Base-by-base conservation (phyloP, 805 yeast species). In the Sugiyamaella floridensis region DNA sequence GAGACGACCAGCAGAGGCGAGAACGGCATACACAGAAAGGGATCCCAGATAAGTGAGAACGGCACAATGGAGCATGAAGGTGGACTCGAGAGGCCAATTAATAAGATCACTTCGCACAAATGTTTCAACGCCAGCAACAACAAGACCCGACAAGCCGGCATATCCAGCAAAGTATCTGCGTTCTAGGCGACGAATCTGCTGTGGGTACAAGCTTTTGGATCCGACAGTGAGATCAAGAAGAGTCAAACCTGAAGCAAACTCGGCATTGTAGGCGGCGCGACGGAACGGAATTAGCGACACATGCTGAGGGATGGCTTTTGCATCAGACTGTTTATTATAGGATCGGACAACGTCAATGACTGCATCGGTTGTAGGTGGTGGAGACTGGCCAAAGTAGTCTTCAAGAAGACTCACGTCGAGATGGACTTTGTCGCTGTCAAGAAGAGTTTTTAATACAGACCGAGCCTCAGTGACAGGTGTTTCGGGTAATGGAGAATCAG, bases 201-300 rank as follows among this genome's bases (percentile, higher is more conserved):
- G 61, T 10, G 76, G 65, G 65, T 81, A 83, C 16, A 22, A 41
- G 56, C 78, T 75, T 11, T 72, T 65, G 45, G 79, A 77, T 1
- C 82, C 89, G 1, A 81, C 76, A 0, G 93, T 81, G 46, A 75
- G 62, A 55, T 83, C 86, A 19, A 86, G 72, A 44, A 84, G 65
- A 46, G 73, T 72, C 41, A 84, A 65, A 0, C 89, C 87, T 43
- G 72, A 71, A 26, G 74, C 71, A 54, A 82, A 72, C 47, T 83
- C 80, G 1, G 80, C 85, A 55, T 78, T 73, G 67, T 74, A 82
- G 1, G 85, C 64, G n/a, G 81, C 72, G 43, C 74, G 65, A 16
- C 90, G 65, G 55, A 85, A 78, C 2, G 89, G 86, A n/a, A 85
- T 76, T 70, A 82, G 71, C 2, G 84, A 81, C 26, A 55, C 32